A percentile compares a stretch with the other conserved stretches of the same genome.
These are phyloP conservation scores for Starmerella gropengiesseri DNA, from an alignment of 805 yeast species.

Conservation along the genomic window DNA sequence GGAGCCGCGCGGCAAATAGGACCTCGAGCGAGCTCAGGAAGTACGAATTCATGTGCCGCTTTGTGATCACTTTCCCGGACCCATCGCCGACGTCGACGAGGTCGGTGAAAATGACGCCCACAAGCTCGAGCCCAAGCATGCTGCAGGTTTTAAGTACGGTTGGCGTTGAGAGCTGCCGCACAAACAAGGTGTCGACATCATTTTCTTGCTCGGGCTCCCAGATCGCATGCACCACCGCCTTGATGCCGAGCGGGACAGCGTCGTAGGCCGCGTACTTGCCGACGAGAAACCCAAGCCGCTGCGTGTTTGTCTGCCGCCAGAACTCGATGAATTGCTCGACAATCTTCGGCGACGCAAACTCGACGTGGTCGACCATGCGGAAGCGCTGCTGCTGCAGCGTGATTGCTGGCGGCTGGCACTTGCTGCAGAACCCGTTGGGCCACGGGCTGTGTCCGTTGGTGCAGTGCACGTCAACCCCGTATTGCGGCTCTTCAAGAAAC, in stretches of 20 bases:
- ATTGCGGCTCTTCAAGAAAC: slow-evolving; percentile 48
- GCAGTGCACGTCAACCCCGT: slow-evolving; percentile 50
- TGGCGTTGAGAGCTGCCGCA: slow-evolving; percentile 34
- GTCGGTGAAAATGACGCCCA: slow-evolving; percentile 86
- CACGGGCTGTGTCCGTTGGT: slow-evolving; percentile 79
- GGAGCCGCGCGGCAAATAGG: slow-evolving; percentile 70
- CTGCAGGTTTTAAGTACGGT: slow-evolving; percentile 39
- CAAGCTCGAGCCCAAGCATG: slow-evolving; percentile 52
- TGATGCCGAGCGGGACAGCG: slow-evolving; percentile 76
- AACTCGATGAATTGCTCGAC: slow-evolving; percentile 76
- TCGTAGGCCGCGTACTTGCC: slow-evolving; percentile 74
- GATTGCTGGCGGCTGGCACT: slow-evolving; percentile 93
- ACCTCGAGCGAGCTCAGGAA: slow-evolving; percentile 84
- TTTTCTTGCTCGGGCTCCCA: slow-evolving; percentile 87
- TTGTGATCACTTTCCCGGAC: slow-evolving; percentile 82
- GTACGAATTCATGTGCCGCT: slow-evolving; percentile 84
- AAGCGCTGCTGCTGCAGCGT: slow-evolving; percentile 81
- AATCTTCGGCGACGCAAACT: slow-evolving; percentile 61
- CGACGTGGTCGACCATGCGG: slow-evolving; percentile 97
- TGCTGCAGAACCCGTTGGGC: slow-evolving; percentile 90
- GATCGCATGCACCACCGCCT: slow-evolving; percentile 87
- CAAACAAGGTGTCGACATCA: slow-evolving; percentile 72
- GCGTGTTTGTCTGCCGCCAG: slow-evolving; percentile 84
- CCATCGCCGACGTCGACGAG: slow-evolving; percentile 75
- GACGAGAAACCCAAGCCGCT: slow-evolving; percentile 73